phyloP scores from a whole-genome alignment of 1,284 basidiomycete species.

The Cryptococcus jaspeensis region DNA sequence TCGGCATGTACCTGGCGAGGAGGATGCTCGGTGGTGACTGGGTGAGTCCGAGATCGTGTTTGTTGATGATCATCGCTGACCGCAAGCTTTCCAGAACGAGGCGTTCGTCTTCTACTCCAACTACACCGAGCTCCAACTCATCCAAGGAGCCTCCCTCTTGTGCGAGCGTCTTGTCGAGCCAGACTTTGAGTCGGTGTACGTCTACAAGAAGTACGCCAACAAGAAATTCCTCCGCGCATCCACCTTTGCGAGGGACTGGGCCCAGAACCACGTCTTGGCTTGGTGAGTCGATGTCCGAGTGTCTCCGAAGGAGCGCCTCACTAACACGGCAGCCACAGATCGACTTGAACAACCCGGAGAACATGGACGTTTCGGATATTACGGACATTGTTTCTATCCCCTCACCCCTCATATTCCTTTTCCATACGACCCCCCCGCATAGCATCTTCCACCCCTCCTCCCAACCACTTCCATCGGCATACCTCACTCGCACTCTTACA shows the following conservation, averaged over 20 bases:
- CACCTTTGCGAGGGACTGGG: conserved; percentile 58
- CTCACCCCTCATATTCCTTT: background rate
- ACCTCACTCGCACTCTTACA: background rate
- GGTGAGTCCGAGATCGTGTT: conserved; percentile 61
- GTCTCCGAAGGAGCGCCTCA: background rate
- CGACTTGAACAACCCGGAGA: background rate
- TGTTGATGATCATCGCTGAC: background rate
- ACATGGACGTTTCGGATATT: background rate
- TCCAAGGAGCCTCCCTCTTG: conserved; percentile 77
- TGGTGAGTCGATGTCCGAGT: background rate
- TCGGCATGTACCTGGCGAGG: conserved; percentile 94
- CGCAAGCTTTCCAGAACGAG: conserved; percentile 82
- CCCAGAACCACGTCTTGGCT: conserved; percentile 33
- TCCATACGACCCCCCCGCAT: background rate
- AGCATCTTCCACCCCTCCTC: background rate
- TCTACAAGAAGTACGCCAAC: conserved; percentile 95
- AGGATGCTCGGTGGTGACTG: conserved; percentile 89
- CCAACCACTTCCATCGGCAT: too few relatives aligned
- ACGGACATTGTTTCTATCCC: background rate
- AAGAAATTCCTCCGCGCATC: conserved; percentile 90
- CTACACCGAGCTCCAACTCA: conserved; percentile 85
- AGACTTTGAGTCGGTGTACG: conserved; percentile 79
- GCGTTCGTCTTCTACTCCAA: conserved; percentile 92
- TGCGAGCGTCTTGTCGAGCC: conserved; percentile 79
- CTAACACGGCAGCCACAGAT: background rate